Evolutionary conservation across 352 stramenopile species (phyloP), one percentile per base, ranked within the genome.

Genomic region (Peronospora destructor): DNA sequence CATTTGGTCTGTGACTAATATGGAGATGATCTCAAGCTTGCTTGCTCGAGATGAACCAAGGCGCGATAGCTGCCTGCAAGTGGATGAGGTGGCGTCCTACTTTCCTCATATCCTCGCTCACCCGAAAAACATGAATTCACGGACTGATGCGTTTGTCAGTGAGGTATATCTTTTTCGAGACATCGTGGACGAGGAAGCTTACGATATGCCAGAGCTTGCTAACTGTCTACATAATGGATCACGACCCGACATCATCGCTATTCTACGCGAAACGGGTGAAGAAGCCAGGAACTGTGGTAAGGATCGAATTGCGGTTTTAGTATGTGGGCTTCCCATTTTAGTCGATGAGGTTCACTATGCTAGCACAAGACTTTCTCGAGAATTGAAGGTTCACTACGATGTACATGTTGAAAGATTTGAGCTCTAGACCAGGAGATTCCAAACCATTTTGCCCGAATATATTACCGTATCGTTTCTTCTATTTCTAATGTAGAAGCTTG

Each of bases 1-100:
- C 25, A 58, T 82, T 6, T 84, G 73, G 73, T 64, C 70, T 0
- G 58, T 73, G 2, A 71, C 71, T 13, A 63, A 84, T 8, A 64
- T 67, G 2, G 68, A 76, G 35, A 67, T 66, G 30, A 61, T 77
- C 6, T 26, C 56, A 5, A 71, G 68, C n/a, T 67, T 64, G 36
- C 49, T 59, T 14, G 41, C 45, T 6, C 40, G 56, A 40, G 60
- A 68, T 14, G 55, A 68, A 53, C 60, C 50, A 28, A 45, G 60
- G 21, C 41, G 56, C 19, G 60, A 68, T 53, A 68, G 55, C 12
- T 65, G 55, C 19, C 45, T 65, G 6, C 55, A 68, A 46, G 60
- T 68, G 37, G 60, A 68, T 30, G 60, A 68, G 12, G 60, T 68
- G 36, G 60, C 60, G 32, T 68, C 60, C 0, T 68, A 68, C 34